Base-by-base conservation (phyloP, 1,139 yeast genomes). In the Meyerozyma sp. region DNA sequence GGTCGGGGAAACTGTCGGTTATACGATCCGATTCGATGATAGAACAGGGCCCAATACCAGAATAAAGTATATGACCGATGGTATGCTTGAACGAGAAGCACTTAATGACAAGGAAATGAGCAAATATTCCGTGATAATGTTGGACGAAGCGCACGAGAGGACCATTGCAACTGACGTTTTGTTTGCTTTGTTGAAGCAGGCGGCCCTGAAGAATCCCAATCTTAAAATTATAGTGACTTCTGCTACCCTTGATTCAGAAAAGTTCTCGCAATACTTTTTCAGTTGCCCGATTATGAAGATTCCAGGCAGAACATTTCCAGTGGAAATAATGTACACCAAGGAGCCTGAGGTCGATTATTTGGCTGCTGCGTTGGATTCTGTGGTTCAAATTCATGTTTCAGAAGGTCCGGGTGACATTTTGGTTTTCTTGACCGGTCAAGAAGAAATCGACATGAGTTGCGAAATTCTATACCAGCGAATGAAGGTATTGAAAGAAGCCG, bases 101-200 rank as follows among this genome's bases (percentile, higher is more conserved):
- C 66, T 90, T 40, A 59, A 73, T 30, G 97, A 91, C 58, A 89
- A 94, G 0, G 65, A 70, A 27, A 75, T 90, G 84, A 71, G 75
- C 21, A 77, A 70, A 49, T 90, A 91, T 58, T 81, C 95, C 0
- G 93, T 86, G 1, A 83, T 90, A 13, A 86, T 90, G 90, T 68
- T 90, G 43, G 98, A 90, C 65, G 98, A 90, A 63, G 97, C 97
- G 0, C 98, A 93, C 63, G 98, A 93, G 62, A 75, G 98, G 56
- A 91, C 98, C 0, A 81, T 93, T 39, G 87, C 97, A 0, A 93
- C 98, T 0, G 98, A 93, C 70, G 87, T 93, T 4, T 66, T 93
- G 30, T 90, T 93, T 71, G 95, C 95, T 0, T 66, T 93, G 40
- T 65, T 93, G 49, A 86, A 90, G 54, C 74, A 83, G 48, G 95